Conservation (phyloP, 129 eudicot genomes). For the Pittosporum tobira region DNA sequence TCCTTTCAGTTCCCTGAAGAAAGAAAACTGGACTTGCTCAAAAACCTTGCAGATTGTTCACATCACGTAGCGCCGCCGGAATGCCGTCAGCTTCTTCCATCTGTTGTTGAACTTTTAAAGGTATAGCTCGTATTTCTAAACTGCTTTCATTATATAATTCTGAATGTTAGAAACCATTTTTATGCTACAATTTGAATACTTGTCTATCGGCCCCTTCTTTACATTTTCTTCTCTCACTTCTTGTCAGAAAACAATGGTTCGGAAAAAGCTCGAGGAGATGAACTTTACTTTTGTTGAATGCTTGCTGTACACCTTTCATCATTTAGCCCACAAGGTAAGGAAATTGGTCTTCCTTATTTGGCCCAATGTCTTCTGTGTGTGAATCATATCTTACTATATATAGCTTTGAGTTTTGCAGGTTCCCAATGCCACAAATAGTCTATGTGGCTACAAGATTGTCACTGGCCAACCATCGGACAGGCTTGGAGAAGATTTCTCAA, state of each 20-base stretch:
- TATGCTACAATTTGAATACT: neutral
- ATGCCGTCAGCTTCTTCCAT: conserved; percentile 58
- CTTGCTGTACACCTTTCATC: conserved; percentile 54
- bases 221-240: neutral
- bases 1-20: conserved; percentile 47
- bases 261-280: conserved; percentile 50
- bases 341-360: neutral
- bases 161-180: too few relatives aligned
- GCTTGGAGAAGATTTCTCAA: conserved; percentile 69
- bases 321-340: conserved; percentile 52
- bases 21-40: conserved; percentile 47
- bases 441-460: conserved; percentile 57
- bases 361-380: neutral
- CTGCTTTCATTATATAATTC: neutral
- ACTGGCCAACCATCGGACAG: conserved; percentile 76
- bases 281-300: conserved; percentile 49
- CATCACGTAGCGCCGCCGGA: conserved; percentile 42
- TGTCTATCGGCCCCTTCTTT: neutral
- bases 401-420: conserved; percentile 21
- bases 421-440: conserved; percentile 65
- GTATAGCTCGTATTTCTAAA: conserved; percentile 17
- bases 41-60: conserved; percentile 61
- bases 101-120: conserved; percentile 54
- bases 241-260: conserved; percentile 51
- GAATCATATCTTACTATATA: neutral